Base-by-base conservation (phyloP, 495 filamentous ascomycete genomes). In the Amphirosellinia nigrospora region DNA sequence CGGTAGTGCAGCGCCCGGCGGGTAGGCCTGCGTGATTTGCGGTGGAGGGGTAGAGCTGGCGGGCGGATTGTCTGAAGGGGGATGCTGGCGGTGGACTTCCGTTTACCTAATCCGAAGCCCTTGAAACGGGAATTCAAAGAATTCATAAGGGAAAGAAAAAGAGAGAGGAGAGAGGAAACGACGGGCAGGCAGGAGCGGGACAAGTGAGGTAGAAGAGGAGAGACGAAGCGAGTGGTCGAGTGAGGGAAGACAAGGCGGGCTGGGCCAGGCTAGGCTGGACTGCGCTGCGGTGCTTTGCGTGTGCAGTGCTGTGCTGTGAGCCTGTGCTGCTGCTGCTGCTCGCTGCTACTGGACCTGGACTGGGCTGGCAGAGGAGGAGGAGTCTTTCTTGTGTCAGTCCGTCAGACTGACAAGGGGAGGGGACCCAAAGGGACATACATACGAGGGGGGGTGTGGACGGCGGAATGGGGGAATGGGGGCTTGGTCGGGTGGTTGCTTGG, bases 81-180 rank as follows among this genome's bases (percentile, higher is more conserved):
- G 56, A 82, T 82, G 74, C 79, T 80, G 74, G 82, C 82, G 68
- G 80, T 84, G 69, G 85, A 86, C 77, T 82, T 86, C 74, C 84
- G 81, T 81, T 86, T 87, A 75, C 84, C 82, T 76, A 86, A 84
- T 76, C 84, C 84, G 81, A 89, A 84, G 82, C 83, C 79, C 82
- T 88, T 88, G 64, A 88, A 82, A 70, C 86, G 85, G 70, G 84
- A 86, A 82, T 87, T 89, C 86, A 87, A 80, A 79, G 84, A 88
- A 83, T 85, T 86, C 86, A 88, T 89, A 86, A 79, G 83, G 79
- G 76, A 78, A 78, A 69, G 70, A 66, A 66, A 59, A 69, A 38
- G 43, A 56, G 66, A 41, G 45, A 68, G 41, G 64, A 59, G 70
- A 65, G 61, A 77, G 69, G 62, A 72, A 69, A 74, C 69, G 69